Evolutionary conservation across 148 eudicot genomes (phyloP).

Genomic region (Persicaria tinctoria): DNA sequence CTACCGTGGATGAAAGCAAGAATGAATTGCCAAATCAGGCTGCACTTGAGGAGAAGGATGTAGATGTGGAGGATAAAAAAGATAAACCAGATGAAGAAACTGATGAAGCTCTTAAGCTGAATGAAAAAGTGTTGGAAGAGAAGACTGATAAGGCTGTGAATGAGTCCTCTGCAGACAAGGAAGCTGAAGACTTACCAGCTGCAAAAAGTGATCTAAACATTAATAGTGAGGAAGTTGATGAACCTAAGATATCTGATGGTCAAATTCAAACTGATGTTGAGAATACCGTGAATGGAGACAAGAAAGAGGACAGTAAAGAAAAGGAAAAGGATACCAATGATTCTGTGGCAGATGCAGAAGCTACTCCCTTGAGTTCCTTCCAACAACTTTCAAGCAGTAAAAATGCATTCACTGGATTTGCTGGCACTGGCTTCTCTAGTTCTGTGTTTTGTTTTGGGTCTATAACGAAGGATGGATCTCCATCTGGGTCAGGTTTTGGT

Average conservation of each 20-base stretch:
- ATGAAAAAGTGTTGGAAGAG: conserved; percentile 23
- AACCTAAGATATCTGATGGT: conserved; percentile 3
- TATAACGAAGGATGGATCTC: conserved; percentile 45
- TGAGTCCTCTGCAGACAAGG: conserved; percentile 17
- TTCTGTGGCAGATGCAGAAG: conserved; percentile 24
- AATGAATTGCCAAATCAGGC: conserved; percentile 24
- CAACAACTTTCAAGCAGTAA: conserved; percentile 82
- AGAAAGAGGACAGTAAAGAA: conserved; percentile 28
- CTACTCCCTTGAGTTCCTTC: conserved; percentile 60
- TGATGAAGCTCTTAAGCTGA: conserved; percentile 19
- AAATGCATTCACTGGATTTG: conserved; percentile 87
- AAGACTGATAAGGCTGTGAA: conserved; percentile 10
- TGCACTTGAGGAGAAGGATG: conserved; percentile 8
- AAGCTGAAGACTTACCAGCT: conserved; percentile 12
- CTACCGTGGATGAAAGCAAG: conserved; percentile 17
- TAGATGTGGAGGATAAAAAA: conserved; percentile 19
- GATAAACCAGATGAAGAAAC: conserved; percentile 23
- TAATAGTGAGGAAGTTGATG: conserved; percentile 8
- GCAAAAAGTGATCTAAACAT: not conserved
- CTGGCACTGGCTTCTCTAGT: conserved; percentile 78
- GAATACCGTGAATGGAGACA: conserved; percentile 18
- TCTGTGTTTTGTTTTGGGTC: conserved; percentile 71
- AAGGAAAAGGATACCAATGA: not conserved
- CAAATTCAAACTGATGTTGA: conserved; percentile 14
- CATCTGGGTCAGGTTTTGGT: conserved; percentile 15